Evolutionary conservation across 2,329 filamentous ascomycete species (phyloP), one percentile per base, ranked within the genome.

Genomic region (Trichophyton simii): DNA sequence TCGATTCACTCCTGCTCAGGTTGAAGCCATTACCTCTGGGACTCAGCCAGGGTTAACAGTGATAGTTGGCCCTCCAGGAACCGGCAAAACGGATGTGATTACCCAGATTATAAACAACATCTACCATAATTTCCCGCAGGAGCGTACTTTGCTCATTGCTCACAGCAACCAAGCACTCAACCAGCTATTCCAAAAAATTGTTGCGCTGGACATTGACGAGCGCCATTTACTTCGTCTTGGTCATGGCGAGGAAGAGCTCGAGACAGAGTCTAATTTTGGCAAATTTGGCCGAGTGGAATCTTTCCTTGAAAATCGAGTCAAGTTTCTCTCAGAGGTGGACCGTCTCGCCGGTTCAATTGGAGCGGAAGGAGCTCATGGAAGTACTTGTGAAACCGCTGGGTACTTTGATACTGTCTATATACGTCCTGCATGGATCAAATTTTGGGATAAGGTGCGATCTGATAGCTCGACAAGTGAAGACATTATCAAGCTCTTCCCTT

Each of bases 81-180:
- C 94, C 5, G 94, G 95, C 65, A 99, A 99, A 78, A 99, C 94
- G n/a, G 94, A 99, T 74, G 94, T 99, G 60, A 91, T 91, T 57
- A 96, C 92, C 3, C 94, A 99, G 73, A 95, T 97, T 72, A 99
- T 99, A 76, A 96, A 89, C 78, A 96, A 97, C 73, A 88, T 99
- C 67, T 99, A 99, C 71, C 92, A 97, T 78, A 96, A 97, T 75
- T 99, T 96, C 72, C 91, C 94, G 6, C 81, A 87, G 65, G 91
- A 99, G 73, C 87, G 90, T 67, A 99, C 94, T 0, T 78, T 99
- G 18, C 83, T 99, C 46, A 85, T 99, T 65, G 94, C 94, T 3
- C 94, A 99, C 73, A 97, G 92, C 75, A 99, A 99, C 71, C 95
- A 99, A 73, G 95, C 94, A 1, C 79, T 99, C 8, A 99, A 99